Base-by-base conservation (phyloP, 2,329 filamentous ascomycete species). In the Purpureocillium lavendulum region DNA sequence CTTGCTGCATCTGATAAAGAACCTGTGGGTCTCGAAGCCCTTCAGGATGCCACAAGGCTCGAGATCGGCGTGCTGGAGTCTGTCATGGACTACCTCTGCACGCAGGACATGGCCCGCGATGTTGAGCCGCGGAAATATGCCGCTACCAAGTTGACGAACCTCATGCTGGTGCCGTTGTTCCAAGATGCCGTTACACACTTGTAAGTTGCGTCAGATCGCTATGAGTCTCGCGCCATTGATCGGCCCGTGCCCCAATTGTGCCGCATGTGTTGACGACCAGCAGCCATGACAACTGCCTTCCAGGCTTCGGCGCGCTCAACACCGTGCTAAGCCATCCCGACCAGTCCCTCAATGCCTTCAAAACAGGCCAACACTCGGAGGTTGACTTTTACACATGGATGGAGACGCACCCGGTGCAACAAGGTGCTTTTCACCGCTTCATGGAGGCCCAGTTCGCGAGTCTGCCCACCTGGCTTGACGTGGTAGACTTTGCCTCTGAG, bases 381-480 rank as follows among this genome's bases (percentile, higher is more conserved):
- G 28, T 29, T 8, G 44, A 43, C 33, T 49, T 46, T 30, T 51
- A 49, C 41, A 41, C 41, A 2, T 51, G 45, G 47, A 24, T 49
- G 3, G 40, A 45, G 14, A 41, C 40, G n/a, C 40, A 48, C 21
- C 47, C 47, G 3, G 44, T 41, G 4, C 41, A 48, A 24, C 40
- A 43, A n/a, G 40, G 38, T 11, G 49, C 52, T 4, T 54, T 53
- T 26, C 52, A 53, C 32, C 40, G 41, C 12, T 55, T 52, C 41
- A 54, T 56, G 51, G 47, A 53, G 38, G 47, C 45, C 7, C 47
- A 51, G 31, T 48, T 49, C 14, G 39, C 49, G 16, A 39, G 43
- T 9, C 40, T 52, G 16, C 50, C 52, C 9, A 45, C 43, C 2
- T 54, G 50, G 51, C 42, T 54, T 7, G 42, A 43, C 33, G 48